Percentiles rank a stretch among this genome's conserved stretches.
Conservation (phyloP, 345 rosid genomes). For the Syzygium oleosum region DNA sequence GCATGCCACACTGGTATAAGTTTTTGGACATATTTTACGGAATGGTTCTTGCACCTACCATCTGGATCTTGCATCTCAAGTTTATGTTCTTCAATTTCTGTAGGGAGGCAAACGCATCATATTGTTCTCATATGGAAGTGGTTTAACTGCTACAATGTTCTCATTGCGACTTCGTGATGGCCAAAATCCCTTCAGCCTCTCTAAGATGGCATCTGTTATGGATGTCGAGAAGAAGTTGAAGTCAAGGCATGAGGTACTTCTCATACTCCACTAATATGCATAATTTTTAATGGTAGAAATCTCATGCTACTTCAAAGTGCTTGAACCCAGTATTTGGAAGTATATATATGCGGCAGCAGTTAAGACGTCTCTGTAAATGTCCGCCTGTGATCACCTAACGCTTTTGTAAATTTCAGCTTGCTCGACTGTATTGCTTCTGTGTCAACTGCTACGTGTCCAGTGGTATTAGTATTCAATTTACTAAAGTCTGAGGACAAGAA, state of each 20-base stretch:
- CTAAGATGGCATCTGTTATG: constrained; percentile 74
- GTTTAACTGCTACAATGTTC: constrained; percentile 84
- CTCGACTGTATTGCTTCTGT: not conserved
- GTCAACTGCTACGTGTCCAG: not conserved
- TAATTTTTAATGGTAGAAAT: not conserved
- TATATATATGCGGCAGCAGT: not conserved
- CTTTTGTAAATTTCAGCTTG: not conserved
- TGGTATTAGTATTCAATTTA: not conserved
- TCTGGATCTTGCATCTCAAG: not conserved
- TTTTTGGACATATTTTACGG: not conserved
- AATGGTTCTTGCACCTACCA: not conserved
- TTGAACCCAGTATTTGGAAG: not conserved
- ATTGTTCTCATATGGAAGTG: constrained; percentile 95
- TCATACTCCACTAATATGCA: not conserved
- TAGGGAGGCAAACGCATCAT: constrained; percentile 71
- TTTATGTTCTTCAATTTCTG: not conserved
- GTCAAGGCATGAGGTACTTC: constrained; percentile 77
- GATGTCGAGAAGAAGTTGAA: constrained; percentile 59
- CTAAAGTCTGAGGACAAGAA: not conserved
- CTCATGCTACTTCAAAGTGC: not conserved
- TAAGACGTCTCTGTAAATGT: not conserved
- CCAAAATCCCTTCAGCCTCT: constrained; percentile 67
- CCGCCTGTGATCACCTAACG: not conserved
- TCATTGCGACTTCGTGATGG: constrained; percentile 56
- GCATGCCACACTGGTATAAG: constrained; percentile 53